Evolutionary conservation across 345 rosid genomes (phyloP).

Genomic region (Melaleuca alternifolia): DNA sequence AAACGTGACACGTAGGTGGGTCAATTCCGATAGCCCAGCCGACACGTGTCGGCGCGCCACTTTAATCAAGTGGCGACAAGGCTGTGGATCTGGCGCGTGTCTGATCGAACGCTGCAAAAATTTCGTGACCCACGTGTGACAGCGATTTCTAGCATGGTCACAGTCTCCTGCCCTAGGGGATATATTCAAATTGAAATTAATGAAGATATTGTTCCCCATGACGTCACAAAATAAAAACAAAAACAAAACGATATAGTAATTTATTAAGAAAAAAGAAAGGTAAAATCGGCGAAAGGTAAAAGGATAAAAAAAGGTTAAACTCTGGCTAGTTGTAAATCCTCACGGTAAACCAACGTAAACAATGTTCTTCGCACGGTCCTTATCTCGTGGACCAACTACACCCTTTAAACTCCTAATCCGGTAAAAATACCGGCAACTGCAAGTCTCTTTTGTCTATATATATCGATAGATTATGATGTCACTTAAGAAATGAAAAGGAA

Average conservation of each 20-base stretch:
- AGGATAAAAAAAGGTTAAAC: too few species aligned
- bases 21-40: not conserved
- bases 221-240: not conserved
- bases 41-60: not conserved
- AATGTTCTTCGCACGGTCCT: too few species aligned
- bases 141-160: not conserved
- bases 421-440: too few species aligned
- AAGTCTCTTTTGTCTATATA: not conserved
- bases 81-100: not conserved
- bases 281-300: too few species aligned
- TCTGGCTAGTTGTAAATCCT: too few species aligned
- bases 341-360: too few species aligned
- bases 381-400: too few species aligned
- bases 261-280: too few species aligned
- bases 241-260: too few species aligned
- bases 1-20: not conserved
- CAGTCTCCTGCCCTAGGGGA: not conserved
- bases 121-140: not conserved
- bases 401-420: too few species aligned
- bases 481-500: not conserved
- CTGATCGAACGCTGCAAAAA: not conserved
- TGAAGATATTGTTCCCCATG: not conserved
- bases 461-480: fast-evolving
- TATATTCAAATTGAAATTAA: not conserved
- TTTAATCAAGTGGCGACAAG: not conserved